These are phyloP conservation scores for Talaromyces sp. DNA, from an alignment of 2,329 filamentous ascomycete species.

Conservation along the genomic window DNA sequence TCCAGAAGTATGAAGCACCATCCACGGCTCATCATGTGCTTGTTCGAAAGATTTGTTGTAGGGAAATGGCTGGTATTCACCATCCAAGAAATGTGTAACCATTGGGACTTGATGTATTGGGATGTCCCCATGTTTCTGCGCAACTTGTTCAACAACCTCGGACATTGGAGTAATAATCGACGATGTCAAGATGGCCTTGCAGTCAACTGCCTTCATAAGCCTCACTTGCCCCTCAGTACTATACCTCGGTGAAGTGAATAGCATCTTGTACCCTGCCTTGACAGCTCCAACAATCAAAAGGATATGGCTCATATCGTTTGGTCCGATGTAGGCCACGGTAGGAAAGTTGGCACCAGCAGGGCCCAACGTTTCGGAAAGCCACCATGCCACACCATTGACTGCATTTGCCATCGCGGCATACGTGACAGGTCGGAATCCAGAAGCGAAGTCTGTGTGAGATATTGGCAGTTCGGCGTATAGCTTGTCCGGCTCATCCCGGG, in stretches of 20 bases:
- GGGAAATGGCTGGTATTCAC: not conserved
- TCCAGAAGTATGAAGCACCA: conserved; percentile 15
- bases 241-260: conserved; percentile 18
- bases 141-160: not conserved
- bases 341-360: conserved; percentile 24
- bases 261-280: conserved; percentile 35
- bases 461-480: conserved; percentile 31
- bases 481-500: conserved; percentile 21
- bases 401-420: conserved; percentile 25
- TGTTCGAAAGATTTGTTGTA: conserved; percentile 4
- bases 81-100: not conserved
- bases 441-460: conserved; percentile 23
- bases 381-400: conserved; percentile 35
- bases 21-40: not conserved
- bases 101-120: not conserved
- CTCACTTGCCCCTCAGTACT: conserved; percentile 12
- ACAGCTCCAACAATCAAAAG: conserved; percentile 36
- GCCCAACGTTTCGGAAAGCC: conserved; percentile 31
- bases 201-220: conserved; percentile 12
- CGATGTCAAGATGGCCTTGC: conserved; percentile 15
- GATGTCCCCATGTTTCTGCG: conserved; percentile 3
- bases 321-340: conserved; percentile 41
- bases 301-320: conserved; percentile 40
- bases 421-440: conserved; percentile 22
- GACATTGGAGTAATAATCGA: conserved; percentile 5